These are phyloP conservation scores for Clitocybe nebularis DNA, from an alignment of 1,284 basidiomycete genomes.

Conservation along the genomic window DNA sequence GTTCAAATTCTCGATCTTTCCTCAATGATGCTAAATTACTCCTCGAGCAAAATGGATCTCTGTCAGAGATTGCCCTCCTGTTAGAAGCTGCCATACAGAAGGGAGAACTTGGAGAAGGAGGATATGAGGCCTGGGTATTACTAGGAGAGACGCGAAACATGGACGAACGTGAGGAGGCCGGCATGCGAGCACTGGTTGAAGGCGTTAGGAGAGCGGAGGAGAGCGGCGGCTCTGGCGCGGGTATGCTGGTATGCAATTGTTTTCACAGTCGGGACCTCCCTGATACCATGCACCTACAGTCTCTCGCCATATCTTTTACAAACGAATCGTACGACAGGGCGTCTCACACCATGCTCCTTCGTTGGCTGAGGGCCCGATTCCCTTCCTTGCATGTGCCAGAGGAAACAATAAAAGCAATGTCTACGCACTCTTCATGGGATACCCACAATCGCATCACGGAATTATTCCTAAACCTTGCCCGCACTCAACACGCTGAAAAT, in stretches of 20 bases:
- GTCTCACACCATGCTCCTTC: conserved; percentile 84
- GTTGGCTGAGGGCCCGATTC: conserved; percentile 81
- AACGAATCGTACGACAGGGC: conserved; percentile 93
- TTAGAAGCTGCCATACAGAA: conserved; percentile 86
- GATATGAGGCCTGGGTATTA: conserved; percentile 90
- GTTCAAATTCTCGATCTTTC: conserved; percentile 50
- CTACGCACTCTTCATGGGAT: conserved; percentile 76
- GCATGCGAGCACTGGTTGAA: conserved; percentile 71
- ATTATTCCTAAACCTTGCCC: conserved; percentile 81
- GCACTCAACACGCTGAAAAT: conserved; percentile 67
- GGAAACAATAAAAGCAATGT: conserved; percentile 54
- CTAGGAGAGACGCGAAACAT: conserved; percentile 93
- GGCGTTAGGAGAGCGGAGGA: conserved; percentile 64
- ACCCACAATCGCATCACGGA: conserved; percentile 82
- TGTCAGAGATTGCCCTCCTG: conserved; percentile 81
- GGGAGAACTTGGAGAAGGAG: conserved; percentile 72
- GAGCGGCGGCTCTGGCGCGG: conserved; percentile 62
- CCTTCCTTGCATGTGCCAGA: conserved; percentile 61
- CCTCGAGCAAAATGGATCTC: conserved; percentile 74
- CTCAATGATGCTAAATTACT: conserved; percentile 71
- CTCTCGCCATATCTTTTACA: conserved; percentile 94
- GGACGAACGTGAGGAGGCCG: conserved; percentile 87
- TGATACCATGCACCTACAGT: conserved; percentile 41
- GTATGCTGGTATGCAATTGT: conserved; percentile 69
- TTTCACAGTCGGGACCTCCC: neutral